phyloP scores from a whole-genome alignment of 1,284 basidiomycete genomes.

The Cutaneotrichosporon sp. region DNA sequence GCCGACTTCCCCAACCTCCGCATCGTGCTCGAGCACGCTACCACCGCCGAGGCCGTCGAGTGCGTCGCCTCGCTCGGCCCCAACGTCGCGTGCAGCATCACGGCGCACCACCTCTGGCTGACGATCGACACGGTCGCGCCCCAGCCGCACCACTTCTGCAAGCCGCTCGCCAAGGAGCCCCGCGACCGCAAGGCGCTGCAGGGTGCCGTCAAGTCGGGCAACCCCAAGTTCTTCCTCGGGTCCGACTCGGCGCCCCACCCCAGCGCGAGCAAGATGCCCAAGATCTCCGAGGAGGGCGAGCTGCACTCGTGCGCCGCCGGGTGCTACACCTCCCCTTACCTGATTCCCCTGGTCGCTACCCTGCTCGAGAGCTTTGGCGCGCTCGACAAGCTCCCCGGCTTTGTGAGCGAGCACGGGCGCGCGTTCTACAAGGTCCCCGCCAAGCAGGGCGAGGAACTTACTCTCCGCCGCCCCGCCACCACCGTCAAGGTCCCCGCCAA shows the following conservation, averaged over 20 bases:
- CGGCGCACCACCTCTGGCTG: constrained; percentile 91
- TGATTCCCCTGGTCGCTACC: constrained; percentile 75
- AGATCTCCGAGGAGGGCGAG: constrained; percentile 29
- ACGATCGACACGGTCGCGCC: constrained; percentile 98
- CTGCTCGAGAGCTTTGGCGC: constrained; percentile 86
- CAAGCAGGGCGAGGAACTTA: constrained; percentile 48
- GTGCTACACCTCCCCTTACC: constrained; percentile 85
- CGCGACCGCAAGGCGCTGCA: constrained; percentile 84
- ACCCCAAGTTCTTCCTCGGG: constrained; percentile 95
- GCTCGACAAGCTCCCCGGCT: constrained; percentile 73
- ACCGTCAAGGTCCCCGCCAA: constrained; percentile 58
- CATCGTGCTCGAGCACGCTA: constrained; percentile 99
- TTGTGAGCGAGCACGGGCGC: constrained; percentile 75
- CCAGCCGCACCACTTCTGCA: constrained; percentile 95
- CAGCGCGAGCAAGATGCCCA: constrained; percentile 71
- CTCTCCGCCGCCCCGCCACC: constrained; percentile 49
- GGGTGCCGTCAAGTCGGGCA: constrained; percentile 78
- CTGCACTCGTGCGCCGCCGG: constrained; percentile 84
- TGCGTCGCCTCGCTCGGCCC: constrained; percentile 78
- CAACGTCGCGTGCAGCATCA: constrained; percentile 96
- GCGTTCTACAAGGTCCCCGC: constrained; percentile 68
- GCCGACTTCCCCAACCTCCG: constrained; percentile 83
- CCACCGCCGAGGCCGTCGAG: constrained; percentile 92
- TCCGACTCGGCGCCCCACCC: constrained; percentile 97
- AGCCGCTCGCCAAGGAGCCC: constrained; percentile 96